A percentile compares a stretch with the other conserved stretches of the same genome.
phyloP scores from a whole-genome alignment of 2,329 filamentous ascomycete genomes.

The Grosmannia clavigera region DNA sequence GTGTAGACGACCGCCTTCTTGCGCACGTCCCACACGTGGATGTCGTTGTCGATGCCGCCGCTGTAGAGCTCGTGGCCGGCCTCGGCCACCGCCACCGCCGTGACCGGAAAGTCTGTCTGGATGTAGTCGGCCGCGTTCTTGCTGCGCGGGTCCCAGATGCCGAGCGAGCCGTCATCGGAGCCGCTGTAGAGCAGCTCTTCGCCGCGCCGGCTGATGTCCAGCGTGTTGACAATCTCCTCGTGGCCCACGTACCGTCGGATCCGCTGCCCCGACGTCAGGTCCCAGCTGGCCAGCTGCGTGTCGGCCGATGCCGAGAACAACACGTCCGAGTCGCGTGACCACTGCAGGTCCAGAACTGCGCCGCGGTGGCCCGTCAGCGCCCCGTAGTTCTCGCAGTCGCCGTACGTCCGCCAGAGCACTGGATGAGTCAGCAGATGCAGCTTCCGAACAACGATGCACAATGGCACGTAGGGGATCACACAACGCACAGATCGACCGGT shows the following conservation, averaged over 20 bases:
- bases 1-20: constrained; percentile 83
- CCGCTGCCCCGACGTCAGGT: constrained; percentile 78
- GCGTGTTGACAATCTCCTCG: constrained; percentile 86
- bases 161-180: constrained; percentile 86
- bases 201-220: constrained; percentile 80
- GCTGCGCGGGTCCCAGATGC: constrained; percentile 88
- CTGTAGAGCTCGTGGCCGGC: constrained; percentile 93
- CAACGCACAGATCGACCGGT: constrained; percentile 68
- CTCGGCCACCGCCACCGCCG: constrained; percentile 80
- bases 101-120: constrained; percentile 84
- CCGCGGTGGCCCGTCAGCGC: constrained; percentile 79
- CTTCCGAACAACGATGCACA: neutral
- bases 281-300: constrained; percentile 88
- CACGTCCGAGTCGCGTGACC: constrained; percentile 87
- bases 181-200: constrained; percentile 85
- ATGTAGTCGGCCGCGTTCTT: constrained; percentile 83
- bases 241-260: constrained; percentile 89
- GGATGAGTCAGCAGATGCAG: neutral
- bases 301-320: constrained; percentile 91
- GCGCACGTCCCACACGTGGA: constrained; percentile 91
- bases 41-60: constrained; percentile 92
- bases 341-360: constrained; percentile 83
- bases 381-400: constrained; percentile 90
- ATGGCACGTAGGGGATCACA: neutral
- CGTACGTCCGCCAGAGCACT: constrained; percentile 93